Evolutionary conservation across 371 early-diverging fungal genomes (phyloP).

Genomic region (Mortierella sp.): DNA sequence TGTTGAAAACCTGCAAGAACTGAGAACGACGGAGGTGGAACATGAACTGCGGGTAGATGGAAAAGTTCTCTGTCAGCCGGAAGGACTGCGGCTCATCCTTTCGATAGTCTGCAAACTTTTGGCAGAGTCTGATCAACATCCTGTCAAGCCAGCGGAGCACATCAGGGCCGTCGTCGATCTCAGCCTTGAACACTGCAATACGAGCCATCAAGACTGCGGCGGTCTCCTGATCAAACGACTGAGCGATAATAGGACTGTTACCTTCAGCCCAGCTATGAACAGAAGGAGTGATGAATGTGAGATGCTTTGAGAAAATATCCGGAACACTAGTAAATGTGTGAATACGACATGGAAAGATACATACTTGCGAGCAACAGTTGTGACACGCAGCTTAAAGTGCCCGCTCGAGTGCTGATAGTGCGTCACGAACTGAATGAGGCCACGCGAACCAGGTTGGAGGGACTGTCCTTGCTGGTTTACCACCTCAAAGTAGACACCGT

Average conservation of each 20-base stretch:
- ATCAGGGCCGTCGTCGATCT: conserved; percentile 98
- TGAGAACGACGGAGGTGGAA: conserved; percentile 98
- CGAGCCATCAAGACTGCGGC: conserved; percentile 99
- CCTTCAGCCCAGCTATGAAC: conserved; percentile 83
- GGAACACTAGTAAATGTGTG: too few species aligned
- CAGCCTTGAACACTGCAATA: conserved; percentile 97
- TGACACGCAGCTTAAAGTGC: conserved; percentile 91
- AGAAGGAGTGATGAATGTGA: not conserved
- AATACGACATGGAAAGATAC: not conserved
- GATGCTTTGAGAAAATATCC: too few species aligned
- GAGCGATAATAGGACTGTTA: conserved; percentile 87
- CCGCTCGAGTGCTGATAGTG: conserved; percentile 96
- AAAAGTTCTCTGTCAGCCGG: conserved; percentile 93
- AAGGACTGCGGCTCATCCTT: conserved; percentile 97
- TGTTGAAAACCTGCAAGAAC: conserved; percentile 99
- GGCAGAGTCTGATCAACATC: conserved; percentile 98
- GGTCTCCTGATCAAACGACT: conserved; percentile 99
- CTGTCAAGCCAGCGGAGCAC: conserved; percentile 99
- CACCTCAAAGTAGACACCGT: conserved; percentile 96
- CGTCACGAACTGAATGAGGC: conserved; percentile 94
- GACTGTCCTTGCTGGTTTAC: conserved; percentile 85
- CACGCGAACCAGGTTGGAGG: conserved; percentile 88
- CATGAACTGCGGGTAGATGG: conserved; percentile 99
- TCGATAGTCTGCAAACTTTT: conserved; percentile 95
- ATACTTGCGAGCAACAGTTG: conserved; percentile 89